phyloP scores from a whole-genome alignment of 768 basidiomycete species.

The Lyophyllum shimeji region DNA sequence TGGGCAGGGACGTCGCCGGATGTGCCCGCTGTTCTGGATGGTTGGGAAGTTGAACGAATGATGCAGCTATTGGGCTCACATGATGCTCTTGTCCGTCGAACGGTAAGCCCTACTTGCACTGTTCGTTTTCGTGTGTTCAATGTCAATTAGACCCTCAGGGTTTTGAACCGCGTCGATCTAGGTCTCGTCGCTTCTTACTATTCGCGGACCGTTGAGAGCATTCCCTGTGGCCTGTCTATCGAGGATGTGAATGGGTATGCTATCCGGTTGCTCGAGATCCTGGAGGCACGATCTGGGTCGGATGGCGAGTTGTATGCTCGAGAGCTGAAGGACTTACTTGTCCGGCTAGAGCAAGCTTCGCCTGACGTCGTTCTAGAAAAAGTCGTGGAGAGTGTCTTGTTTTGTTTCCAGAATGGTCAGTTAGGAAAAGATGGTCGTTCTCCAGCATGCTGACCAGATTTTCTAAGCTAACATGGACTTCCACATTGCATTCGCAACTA shows the following conservation, averaged over 20 bases:
- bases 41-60: slow-evolving; percentile 69
- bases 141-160: slow-evolving; percentile 53
- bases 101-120: slow-evolving; percentile 38
- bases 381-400: slow-evolving; percentile 33
- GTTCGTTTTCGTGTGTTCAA: slow-evolving; percentile 4
- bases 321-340: slow-evolving; percentile 43
- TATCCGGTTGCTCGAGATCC: slow-evolving; percentile 53
- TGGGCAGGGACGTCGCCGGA: slow-evolving; percentile 69
- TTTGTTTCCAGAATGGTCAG: slow-evolving; percentile 53
- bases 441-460: slow-evolving; percentile 4
- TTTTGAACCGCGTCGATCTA: slow-evolving; percentile 59
- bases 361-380: slow-evolving; percentile 7
- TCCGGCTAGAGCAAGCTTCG: slow-evolving; percentile 32
- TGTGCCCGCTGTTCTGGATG: slow-evolving; percentile 57
- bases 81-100: slow-evolving; percentile 57
- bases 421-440: background rate
- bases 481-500: slow-evolving; percentile 42
- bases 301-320: slow-evolving; percentile 63
- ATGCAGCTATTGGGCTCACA: slow-evolving; percentile 66
- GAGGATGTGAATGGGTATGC: slow-evolving; percentile 41
- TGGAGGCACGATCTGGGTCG: slow-evolving; percentile 41
- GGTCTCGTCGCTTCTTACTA: slow-evolving; percentile 58
- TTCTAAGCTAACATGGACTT: slow-evolving; percentile 39
- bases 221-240: slow-evolving; percentile 31
- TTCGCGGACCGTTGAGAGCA: slow-evolving; percentile 36